Percentiles rank a stretch among this genome's conserved stretches.
These are phyloP conservation scores for Tolypocladium pustulatum DNA, from an alignment of 2,329 filamentous ascomycete species.

Conservation along the genomic window DNA sequence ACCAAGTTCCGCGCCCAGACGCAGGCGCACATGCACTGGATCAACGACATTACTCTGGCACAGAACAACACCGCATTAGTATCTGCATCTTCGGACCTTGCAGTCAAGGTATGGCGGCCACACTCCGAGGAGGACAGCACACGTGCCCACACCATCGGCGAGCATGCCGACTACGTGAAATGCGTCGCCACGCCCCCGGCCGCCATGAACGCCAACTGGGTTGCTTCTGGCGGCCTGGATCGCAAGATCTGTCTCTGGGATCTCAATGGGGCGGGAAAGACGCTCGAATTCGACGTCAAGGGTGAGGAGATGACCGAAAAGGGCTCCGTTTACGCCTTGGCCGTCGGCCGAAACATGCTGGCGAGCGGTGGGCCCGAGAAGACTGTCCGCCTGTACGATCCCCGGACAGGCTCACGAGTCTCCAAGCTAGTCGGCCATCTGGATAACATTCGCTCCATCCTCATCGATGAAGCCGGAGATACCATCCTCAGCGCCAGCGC, in stretches of 20 bases:
- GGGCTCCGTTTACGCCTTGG: slow-evolving; percentile 88
- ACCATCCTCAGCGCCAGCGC: slow-evolving; percentile 90
- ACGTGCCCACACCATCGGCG: slow-evolving; percentile 61
- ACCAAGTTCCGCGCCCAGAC: slow-evolving; percentile 52
- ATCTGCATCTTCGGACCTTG: slow-evolving; percentile 86
- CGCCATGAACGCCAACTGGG: slow-evolving; percentile 62
- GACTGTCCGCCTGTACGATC: slow-evolving; percentile 86
- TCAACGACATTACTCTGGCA: slow-evolving; percentile 82
- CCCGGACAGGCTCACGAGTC: slow-evolving; percentile 75
- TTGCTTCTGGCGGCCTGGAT: slow-evolving; percentile 88
- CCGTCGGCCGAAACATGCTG: slow-evolving; percentile 67
- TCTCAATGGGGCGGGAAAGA: slow-evolving; percentile 75
- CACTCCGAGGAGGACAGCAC: slow-evolving; percentile 45
- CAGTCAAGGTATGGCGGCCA: slow-evolving; percentile 87
- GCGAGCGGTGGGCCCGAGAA: slow-evolving; percentile 92
- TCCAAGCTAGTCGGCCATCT: slow-evolving; percentile 97
- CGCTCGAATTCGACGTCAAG: slow-evolving; percentile 72
- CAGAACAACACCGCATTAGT: slow-evolving; percentile 71
- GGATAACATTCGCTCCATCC: slow-evolving; percentile 82
- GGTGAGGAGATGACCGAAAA: slow-evolving; percentile 81
- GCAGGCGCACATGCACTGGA: slow-evolving; percentile 85
- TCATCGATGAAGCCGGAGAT: slow-evolving; percentile 81
- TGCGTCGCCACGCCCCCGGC: slow-evolving; percentile 66
- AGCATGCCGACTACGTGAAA: slow-evolving; percentile 95
- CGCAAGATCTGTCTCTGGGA: slow-evolving; percentile 92